Conservation (phyloP, 306 rosid species). For the Luffa acutangula region DNA sequence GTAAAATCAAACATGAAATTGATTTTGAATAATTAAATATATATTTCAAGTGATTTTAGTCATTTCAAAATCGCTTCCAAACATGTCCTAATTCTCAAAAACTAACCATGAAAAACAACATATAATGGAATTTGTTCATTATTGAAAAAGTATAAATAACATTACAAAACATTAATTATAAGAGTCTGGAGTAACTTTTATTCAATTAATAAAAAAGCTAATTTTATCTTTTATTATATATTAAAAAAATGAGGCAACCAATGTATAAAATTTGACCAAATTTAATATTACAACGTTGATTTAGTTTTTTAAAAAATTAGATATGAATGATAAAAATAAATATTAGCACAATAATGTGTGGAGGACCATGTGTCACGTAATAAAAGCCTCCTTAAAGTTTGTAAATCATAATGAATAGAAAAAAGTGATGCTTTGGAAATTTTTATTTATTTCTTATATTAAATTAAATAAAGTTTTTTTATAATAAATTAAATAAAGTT, state of each 20-base stretch:
- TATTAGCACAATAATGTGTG: background rate
- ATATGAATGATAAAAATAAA: background rate
- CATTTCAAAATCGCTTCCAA: too few relatives aligned
- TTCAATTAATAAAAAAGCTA: too few relatives aligned
- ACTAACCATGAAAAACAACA: too few relatives aligned
- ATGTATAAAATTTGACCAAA: background rate
- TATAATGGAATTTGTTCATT: too few relatives aligned
- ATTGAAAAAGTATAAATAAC: too few relatives aligned
- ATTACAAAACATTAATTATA: too few relatives aligned
- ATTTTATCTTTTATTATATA: too few relatives aligned
- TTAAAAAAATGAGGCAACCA: background rate
- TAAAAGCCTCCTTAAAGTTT: slow-evolving; percentile 5
- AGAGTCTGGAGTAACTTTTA: too few relatives aligned
- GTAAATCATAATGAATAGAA: background rate
- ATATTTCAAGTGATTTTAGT: too few relatives aligned
- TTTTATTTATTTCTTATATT: background rate
- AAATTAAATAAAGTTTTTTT: background rate
- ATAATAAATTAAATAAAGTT: background rate
- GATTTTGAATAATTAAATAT: too few relatives aligned
- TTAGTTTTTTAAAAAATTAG: background rate
- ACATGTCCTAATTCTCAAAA: too few relatives aligned
- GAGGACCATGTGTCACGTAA: slow-evolving; percentile 6
- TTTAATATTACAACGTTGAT: background rate
- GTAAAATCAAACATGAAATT: too few relatives aligned
- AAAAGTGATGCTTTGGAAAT: background rate